Percentiles rank a stretch among this genome's conserved stretches.
phyloP scores from a whole-genome alignment of 1,284 basidiomycete species.

The Lignosus rhinocerotis region DNA sequence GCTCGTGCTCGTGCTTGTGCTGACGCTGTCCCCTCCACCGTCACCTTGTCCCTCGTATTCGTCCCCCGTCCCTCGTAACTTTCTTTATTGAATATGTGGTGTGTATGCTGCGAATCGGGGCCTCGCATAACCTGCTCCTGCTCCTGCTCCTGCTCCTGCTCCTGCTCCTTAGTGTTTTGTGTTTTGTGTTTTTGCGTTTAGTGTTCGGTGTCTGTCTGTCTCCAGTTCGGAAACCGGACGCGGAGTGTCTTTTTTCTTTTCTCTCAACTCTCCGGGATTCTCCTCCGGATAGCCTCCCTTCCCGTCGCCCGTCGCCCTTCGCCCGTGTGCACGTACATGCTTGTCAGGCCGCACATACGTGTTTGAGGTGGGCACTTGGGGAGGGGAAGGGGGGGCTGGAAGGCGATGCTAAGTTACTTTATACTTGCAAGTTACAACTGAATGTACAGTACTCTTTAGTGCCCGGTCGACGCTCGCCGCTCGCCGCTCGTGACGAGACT shows the following conservation, averaged over 20 bases:
- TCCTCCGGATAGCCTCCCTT: too few species aligned
- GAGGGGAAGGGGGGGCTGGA: not conserved
- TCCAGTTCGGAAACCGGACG: not conserved
- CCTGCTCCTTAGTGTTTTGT: not conserved
- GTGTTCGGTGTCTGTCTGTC: not conserved
- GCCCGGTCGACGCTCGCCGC: not conserved
- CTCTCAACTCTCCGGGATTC: too few species aligned
- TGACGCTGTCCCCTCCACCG: not conserved
- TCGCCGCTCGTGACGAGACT: not conserved
- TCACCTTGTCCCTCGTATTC: not conserved
- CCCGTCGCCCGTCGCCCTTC: too few species aligned
- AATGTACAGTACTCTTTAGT: constrained; percentile 16
- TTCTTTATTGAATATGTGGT: constrained; percentile 10
- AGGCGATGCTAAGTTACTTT: constrained; percentile 2
- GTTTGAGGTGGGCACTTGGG: too few species aligned
- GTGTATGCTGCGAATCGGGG: constrained; percentile 1
- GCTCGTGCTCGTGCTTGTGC: not conserved
- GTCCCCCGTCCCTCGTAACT: not conserved
- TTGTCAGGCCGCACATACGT: too few species aligned
- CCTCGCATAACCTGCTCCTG: not conserved
- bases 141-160: too few species aligned
- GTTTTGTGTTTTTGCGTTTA: not conserved
- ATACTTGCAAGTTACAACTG: constrained; percentile 11
- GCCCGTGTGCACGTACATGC: too few species aligned
- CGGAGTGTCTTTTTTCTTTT: too few species aligned